Evolutionary conservation across 192 early-diverging fungal species (phyloP).

Genomic region (Podila epicladia): DNA sequence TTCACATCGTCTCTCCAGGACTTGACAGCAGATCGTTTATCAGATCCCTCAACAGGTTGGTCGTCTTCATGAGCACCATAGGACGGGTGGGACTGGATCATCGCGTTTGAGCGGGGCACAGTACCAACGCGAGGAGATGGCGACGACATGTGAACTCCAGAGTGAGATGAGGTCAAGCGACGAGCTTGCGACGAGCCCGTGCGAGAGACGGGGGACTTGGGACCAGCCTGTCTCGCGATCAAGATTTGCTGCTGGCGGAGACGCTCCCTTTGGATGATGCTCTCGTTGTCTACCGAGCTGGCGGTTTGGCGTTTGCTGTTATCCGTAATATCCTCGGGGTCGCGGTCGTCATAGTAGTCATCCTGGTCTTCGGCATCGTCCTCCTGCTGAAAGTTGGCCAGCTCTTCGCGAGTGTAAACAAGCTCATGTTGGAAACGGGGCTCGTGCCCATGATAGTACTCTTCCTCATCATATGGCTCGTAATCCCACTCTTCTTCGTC

Average conservation of each 20-base stretch:
- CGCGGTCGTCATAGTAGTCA: constrained; percentile 19
- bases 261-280: constrained; percentile 8
- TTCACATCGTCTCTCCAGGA: constrained; percentile 47
- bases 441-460: constrained; percentile 1
- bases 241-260: constrained; percentile 7
- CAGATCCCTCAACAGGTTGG: constrained; percentile 12
- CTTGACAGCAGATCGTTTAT: constrained; percentile 30
- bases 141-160: constrained; percentile 15
- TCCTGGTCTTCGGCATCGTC: constrained; percentile 8
- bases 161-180: constrained; percentile 2
- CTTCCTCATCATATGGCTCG: constrained; percentile 6
- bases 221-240: not conserved
- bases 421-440: constrained; percentile 2
- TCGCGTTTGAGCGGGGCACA: not conserved
- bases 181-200: constrained; percentile 5
- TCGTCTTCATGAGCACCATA: not conserved
- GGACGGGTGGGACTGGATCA: not conserved
- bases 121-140: constrained; percentile 18
- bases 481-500: constrained; percentile 39
- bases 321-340: constrained; percentile 47
- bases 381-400: constrained; percentile 8
- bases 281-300: constrained; percentile 38
- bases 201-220: constrained; percentile 20
- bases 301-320: constrained; percentile 25
- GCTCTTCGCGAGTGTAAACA: constrained; percentile 1